phyloP scores from a whole-genome alignment of 805 yeast species.

The Hanseniaspora vineae region DNA sequence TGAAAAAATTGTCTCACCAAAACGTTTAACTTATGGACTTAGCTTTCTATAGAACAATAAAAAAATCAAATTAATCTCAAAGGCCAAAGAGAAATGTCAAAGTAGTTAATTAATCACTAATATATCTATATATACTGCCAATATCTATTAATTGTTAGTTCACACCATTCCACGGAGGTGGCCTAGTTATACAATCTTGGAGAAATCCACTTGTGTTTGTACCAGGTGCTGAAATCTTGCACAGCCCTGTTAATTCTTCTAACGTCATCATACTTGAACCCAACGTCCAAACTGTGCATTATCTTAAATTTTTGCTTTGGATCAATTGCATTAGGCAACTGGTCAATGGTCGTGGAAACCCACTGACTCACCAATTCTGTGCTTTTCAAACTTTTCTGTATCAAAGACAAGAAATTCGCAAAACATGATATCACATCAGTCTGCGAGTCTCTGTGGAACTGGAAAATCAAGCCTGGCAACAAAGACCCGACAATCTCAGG shows the following conservation, averaged over 20 bases:
- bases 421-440: conserved; percentile 67
- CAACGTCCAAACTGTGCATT: conserved; percentile 39
- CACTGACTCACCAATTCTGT: conserved; percentile 35
- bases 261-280: conserved; percentile 55
- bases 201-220: conserved; percentile 58
- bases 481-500: conserved; percentile 37
- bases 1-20: conserved; percentile 34
- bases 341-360: conserved; percentile 42
- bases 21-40: conserved; percentile 10
- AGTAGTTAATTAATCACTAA: no score
- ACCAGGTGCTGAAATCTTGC: conserved; percentile 74
- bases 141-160: neutral
- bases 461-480: conserved; percentile 54
- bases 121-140: neutral
- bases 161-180: no score
- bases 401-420: conserved; percentile 45
- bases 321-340: conserved; percentile 46
- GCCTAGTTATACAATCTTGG: conserved; percentile 23
- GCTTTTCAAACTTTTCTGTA: conserved; percentile 15
- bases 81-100: no score
- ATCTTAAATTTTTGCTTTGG: conserved; percentile 57
- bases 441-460: conserved; percentile 56
- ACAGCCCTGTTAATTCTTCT: conserved; percentile 61
- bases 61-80: neutral
- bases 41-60: neutral